Base-by-base conservation (phyloP, 148 eudicot genomes). In the Cornus suecica region DNA sequence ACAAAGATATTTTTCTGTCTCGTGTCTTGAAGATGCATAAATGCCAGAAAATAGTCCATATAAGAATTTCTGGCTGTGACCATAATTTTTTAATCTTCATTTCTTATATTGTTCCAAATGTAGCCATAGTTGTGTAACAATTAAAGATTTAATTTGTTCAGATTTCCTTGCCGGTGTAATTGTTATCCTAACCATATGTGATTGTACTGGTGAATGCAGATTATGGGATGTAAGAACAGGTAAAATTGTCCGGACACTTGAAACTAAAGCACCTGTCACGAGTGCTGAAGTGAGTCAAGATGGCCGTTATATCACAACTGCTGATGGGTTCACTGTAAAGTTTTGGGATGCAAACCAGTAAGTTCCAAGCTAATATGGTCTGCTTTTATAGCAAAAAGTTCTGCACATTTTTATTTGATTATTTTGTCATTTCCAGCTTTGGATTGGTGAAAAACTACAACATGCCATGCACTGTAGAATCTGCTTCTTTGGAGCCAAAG, bases 301-400 rank as follows among this genome's bases (percentile, higher is more conserved):
- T 78, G 94, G 93, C 18, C 93, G 94, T 76, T 92, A 90, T 73
- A 92, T 92, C 58, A 90, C 94, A 28, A 92, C 95, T 71, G 89
- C 94, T 73, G 95, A 92, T 81, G 93, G 93, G 23, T 85, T 85
- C n/a, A 86, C 87, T 74, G 93, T 92, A 20, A 90, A 87, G 80
- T 92, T 90, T 81, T 90, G 97, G 95, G 95, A 92, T 85, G 94
- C 97, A 75, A 92, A 92, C 70, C 80, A 90, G 97, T 90, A 87
- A 76, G 91, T 72, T 56, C 23, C 66, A 15, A 48, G 67, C 31
- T 48, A 48, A 3, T 28, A 1, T 69, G 14, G 2, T 30, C 37
- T 62, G 69, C 27, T 69, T 69, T 56, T 61, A n/a, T 48, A 48
- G 54, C 54, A 1, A 48, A 0, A 34, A 24, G n/a, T 45, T 66